Base-by-base conservation (phyloP, 73 alveolate genomes). In the Diophrys appendiculata region DNA sequence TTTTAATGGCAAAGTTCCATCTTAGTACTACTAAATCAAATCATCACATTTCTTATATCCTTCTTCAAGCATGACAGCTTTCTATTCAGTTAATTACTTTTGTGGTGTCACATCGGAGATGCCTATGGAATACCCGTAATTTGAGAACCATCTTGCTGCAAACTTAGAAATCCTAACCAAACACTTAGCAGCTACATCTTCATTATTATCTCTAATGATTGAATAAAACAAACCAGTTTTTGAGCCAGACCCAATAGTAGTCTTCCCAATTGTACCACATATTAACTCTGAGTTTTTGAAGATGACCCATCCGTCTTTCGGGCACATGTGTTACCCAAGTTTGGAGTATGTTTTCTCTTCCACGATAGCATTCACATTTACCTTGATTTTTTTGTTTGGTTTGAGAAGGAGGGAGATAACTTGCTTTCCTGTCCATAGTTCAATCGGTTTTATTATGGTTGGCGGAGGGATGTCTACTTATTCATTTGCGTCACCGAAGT, bases 371-470 rank as follows among this genome's bases (percentile, higher is more conserved):
- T 98, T 97, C 31, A 98, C 95, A 26, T 81, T 67, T n/a, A 96
- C 92, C 72, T 94, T 89, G 52, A 90, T 68, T 31, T 90, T 89
- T 54, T 92, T 86, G 80, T 95, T 97, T 11, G 99, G 99, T 84
- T 96, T 88, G 55, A 98, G 88, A 69, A 98, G 78, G 35, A 96
- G 94, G 31, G 89, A 72, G 65, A 97, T 89, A 72, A 97, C 93
- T 91, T 98, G 97, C 87, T 98, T 98, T 31, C 99, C 99, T 11
- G 99, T 96, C 99, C 99, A 98, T 56, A 98, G 91, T 88, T 97
- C 98, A 68, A 91, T 84, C 30, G 99, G 99, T 75, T 96, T 95
- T 27, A 94, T 31, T 28, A 98, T 97, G 2, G 99, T 90, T 26
- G 99, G 99, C 13, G 99, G 99, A 28, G 99, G 99, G 33, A 98